Base-by-base conservation (phyloP, 176 grass and related monocot genomes). In the Lolium perenne region DNA sequence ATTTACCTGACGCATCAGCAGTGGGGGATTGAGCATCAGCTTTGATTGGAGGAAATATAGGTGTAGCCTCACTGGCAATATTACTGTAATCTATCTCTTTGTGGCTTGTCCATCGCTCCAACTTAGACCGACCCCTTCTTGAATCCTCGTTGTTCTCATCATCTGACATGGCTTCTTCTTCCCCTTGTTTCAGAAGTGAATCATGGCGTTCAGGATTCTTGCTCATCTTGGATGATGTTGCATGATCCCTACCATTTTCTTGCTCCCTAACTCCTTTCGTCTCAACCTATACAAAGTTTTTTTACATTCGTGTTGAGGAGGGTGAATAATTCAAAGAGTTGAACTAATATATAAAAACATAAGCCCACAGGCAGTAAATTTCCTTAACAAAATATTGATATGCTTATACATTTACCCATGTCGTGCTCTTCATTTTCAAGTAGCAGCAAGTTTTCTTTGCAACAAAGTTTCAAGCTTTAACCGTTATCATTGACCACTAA, bases 101-200 rank as follows among this genome's bases (percentile, higher is more conserved):
- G 79, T 99, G 82, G 78, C 94, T 94, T 7, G 92, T 94, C 97
- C 97, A 99, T 48, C 97, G 90, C 86, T 99, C 97, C 65, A 99
- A 76, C 77, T 99, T 99, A 82, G 97, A 97, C 59, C 97, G 94
- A 10, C 97, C 97, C 61, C 90, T 90, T 85, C 87, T 94, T 83
- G 94, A 97, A 86, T 94, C 88, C 65, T 92, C 90, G 1, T 81
- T 21, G 26, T 93, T 93, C 65, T 96, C 96, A 86, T 96, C 88
- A 69, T 95, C 94, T 77, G 90, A 99, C 51, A 78, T 82, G 23
- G 82, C 26, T 9, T 97, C 97, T 73, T 91, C 97, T 75, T 87
- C 90, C 61, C 83, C 86, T 77, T 89, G 91, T 82, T 93, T 93
- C 82, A 46, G 45, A n/a, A 75, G 64, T 78, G 90, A 63, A 83